A percentile compares a stretch with the other conserved stretches of the same genome.
phyloP scores from a whole-genome alignment of 768 basidiomycete genomes.

The Mycena amicta region DNA sequence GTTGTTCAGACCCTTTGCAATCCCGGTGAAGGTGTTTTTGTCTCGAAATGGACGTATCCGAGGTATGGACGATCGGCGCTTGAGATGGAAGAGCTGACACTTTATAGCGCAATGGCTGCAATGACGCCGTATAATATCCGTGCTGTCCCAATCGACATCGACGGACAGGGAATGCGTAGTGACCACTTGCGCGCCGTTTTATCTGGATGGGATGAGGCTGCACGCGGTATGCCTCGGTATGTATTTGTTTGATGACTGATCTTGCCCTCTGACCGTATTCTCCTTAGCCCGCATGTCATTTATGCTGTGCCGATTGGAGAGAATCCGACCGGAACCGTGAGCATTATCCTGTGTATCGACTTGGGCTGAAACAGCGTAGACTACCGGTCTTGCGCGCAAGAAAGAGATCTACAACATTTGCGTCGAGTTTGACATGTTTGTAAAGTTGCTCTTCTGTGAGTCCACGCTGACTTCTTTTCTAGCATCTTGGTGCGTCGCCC shows the following conservation, averaged over 20 bases:
- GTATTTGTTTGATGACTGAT: constrained; percentile 10
- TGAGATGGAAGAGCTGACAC: constrained; percentile 21
- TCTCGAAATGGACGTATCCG: constrained; percentile 79
- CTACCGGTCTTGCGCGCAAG: constrained; percentile 65
- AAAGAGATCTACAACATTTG: constrained; percentile 82
- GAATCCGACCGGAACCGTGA: constrained; percentile 77
- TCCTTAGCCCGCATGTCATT: constrained; percentile 63
- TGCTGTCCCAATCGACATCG: constrained; percentile 64
- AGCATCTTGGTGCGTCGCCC: no score
- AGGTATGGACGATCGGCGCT: constrained; percentile 45
- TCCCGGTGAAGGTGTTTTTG: constrained; percentile 59
- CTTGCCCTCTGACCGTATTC: background rate
- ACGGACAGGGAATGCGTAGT: constrained; percentile 69
- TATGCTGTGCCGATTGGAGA: constrained; percentile 83
- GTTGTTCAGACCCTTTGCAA: constrained; percentile 63
- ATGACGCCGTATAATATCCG: constrained; percentile 44
- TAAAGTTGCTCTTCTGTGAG: constrained; percentile 6
- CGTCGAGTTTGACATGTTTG: constrained; percentile 66
- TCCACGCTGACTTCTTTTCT: background rate
- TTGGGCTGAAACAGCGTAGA: constrained; percentile 36
- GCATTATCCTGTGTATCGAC: constrained; percentile 24
- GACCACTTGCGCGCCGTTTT: constrained; percentile 61
- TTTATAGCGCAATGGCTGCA: constrained; percentile 34
- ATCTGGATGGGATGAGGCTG: constrained; percentile 63
- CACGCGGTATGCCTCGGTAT: constrained; percentile 59